A percentile compares a stretch with the other conserved stretches of the same genome.
Evolutionary conservation across 495 filamentous ascomycete species (phyloP).

Genomic region (Thozetella sp.): DNA sequence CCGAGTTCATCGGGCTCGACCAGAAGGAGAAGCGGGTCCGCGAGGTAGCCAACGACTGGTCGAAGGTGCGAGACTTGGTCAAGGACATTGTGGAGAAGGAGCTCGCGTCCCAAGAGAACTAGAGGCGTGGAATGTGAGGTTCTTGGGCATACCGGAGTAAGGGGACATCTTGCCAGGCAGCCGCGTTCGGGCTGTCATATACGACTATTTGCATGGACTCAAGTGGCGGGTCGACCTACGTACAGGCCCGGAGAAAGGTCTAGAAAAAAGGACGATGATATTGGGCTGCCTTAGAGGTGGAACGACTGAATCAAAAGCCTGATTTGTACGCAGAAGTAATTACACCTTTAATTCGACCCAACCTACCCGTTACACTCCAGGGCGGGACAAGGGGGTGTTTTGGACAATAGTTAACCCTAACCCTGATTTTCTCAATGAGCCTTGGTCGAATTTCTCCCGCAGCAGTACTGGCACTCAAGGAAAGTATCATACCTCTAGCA

Average conservation of each 20-base stretch:
- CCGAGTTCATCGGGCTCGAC: slow-evolving; percentile 76
- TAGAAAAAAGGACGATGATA: background rate
- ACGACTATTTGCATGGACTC: background rate
- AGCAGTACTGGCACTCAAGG: background rate
- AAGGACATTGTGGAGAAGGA: slow-evolving; percentile 58
- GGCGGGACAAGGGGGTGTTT: background rate
- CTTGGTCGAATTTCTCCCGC: background rate
- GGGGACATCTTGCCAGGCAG: background rate
- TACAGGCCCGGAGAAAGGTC: background rate
- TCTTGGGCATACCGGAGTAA: background rate
- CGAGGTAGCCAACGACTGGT: slow-evolving; percentile 50
- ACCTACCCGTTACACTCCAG: too few species aligned
- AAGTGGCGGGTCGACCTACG: background rate
- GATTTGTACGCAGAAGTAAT: too few species aligned
- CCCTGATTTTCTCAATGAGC: too few species aligned
- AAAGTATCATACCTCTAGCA: too few species aligned
- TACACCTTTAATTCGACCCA: too few species aligned
- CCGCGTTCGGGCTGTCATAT: background rate
- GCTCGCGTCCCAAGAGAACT: slow-evolving; percentile 22
- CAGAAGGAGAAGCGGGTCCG: slow-evolving; percentile 63
- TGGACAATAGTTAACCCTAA: background rate
- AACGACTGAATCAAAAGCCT: too few species aligned
- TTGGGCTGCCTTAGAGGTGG: too few species aligned
- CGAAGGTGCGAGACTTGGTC: slow-evolving; percentile 53
- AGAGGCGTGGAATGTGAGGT: background rate